These are phyloP conservation scores for Diatrype stigma DNA, from an alignment of 2,329 filamentous ascomycete species.

Conservation along the genomic window DNA sequence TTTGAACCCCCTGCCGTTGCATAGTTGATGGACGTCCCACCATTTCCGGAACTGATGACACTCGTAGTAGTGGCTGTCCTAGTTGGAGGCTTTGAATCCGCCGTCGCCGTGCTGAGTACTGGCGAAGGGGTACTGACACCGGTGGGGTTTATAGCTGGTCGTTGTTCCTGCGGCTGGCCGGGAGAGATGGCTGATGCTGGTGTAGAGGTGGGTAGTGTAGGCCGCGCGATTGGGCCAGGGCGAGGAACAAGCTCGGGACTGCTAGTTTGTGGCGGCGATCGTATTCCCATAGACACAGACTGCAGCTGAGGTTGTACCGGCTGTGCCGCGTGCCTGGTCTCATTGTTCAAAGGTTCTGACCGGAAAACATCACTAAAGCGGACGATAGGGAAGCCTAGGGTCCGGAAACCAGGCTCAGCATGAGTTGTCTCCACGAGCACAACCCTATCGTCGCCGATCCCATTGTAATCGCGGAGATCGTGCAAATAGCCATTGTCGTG, in stretches of 20 bases:
- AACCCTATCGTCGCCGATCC: conserved; percentile 19
- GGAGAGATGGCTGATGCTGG: conserved; percentile 11
- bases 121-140: conserved; percentile 10
- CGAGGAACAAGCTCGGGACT: conserved; percentile 2
- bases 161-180: conserved; percentile 10
- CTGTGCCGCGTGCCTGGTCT: conserved; percentile 21
- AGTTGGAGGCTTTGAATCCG: conserved; percentile 4
- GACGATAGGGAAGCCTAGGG: conserved; percentile 28
- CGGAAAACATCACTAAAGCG: conserved; percentile 29
- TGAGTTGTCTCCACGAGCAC: conserved; percentile 29
- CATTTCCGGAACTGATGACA: conserved; percentile 29
- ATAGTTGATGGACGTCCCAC: conserved; percentile 31
- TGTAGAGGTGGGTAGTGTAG: conserved; percentile 14
- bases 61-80: conserved; percentile 15
- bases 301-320: background rate
- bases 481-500: conserved; percentile 33
- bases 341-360: conserved; percentile 26
- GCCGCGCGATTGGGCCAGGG: conserved; percentile 20
- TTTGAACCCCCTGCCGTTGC: conserved; percentile 27
- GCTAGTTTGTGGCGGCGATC: conserved; percentile 13
- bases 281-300: conserved; percentile 13
- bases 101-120: conserved; percentile 8
- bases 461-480: conserved; percentile 29
- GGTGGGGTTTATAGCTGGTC: conserved; percentile 7
- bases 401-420: conserved; percentile 26